Conservation (phyloP, 192 early-diverging fungal species). For the Linnemannia elongata region DNA sequence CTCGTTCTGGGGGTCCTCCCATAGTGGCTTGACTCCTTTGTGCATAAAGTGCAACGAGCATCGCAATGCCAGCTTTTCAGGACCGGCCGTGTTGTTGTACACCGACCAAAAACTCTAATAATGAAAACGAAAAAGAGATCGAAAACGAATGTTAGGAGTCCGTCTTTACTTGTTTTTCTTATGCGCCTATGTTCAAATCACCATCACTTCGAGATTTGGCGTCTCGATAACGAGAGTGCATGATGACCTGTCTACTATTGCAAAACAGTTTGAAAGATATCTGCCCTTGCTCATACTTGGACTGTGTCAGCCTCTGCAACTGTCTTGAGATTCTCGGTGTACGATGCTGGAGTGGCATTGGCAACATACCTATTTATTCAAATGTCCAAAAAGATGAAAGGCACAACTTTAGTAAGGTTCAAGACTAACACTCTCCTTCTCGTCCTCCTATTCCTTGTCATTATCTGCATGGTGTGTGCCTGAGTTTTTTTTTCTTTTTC, state of each 20-base stretch:
- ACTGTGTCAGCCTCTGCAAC: conserved; percentile 62
- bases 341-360: conserved; percentile 61
- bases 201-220: background rate
- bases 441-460: background rate
- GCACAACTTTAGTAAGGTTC: background rate
- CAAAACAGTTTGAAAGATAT: too few relatives aligned
- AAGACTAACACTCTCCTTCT: background rate
- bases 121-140: background rate
- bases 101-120: conserved; percentile 62
- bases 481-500: background rate
- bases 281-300: conserved; percentile 40
- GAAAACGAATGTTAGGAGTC: background rate
- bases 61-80: conserved; percentile 54
- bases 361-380: conserved; percentile 48
- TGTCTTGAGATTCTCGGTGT: conserved; percentile 59
- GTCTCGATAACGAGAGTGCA: background rate
- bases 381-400: background rate
- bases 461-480: background rate
- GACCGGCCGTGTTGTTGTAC: conserved; percentile 63
- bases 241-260: background rate
- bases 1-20: conserved; percentile 67
- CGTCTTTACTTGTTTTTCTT: background rate
- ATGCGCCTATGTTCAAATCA: background rate
- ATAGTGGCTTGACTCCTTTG: conserved; percentile 61
- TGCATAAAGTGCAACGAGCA: conserved; percentile 64